Base-by-base conservation (phyloP, 225 moss, liverwort and hornwort genomes). In the Neckera pumila region DNA sequence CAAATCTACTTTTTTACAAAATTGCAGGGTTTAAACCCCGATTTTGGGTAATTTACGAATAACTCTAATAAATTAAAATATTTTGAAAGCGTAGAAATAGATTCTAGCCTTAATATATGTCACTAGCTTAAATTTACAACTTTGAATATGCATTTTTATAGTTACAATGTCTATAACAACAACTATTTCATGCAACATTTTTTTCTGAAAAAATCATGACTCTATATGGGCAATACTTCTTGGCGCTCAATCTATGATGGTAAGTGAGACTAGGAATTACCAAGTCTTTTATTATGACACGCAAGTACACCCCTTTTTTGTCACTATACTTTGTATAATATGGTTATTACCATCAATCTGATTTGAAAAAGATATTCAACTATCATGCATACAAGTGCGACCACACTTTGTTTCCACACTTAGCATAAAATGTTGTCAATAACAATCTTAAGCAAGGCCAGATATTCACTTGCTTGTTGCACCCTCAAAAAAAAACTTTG, bases 171-270 rank as follows among this genome's bases (percentile, higher is more conserved):
- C 6, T 5, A 30, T 60, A 6, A 6, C 31, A 61, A 17, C 30
- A 40, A 4, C 27, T 77, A n/a, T 56, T 56, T 6, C 22, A 31
- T 43, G 2, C 6, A 19, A 18, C 12, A 8, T 58, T 17, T 12
- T 11, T 56, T 12, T 8, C 0, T 2, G 0, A 34, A 14, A 51
- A 34, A 49, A 8, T 33, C 2, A 36, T 9, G 21, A 53, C 14
- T 51, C 1, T 21, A 1, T 22, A 2, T 2, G 0, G 5, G 2
- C 0, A 1, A 59, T 59, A 21, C 4, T 7, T 80, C 2, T 60
- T 13, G 1, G 12, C 11, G 16, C 2, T 80, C 36, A 76, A 76
- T 54, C 14, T 9, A 36, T 36, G 14, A 80, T 61, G 14, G 43
- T 61, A 61, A 28, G 6, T 61, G 9, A 42, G 5, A 18, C 20